Base-by-base conservation (phyloP, 2,329 filamentous ascomycete genomes). In the Lecanicillium sp. region DNA sequence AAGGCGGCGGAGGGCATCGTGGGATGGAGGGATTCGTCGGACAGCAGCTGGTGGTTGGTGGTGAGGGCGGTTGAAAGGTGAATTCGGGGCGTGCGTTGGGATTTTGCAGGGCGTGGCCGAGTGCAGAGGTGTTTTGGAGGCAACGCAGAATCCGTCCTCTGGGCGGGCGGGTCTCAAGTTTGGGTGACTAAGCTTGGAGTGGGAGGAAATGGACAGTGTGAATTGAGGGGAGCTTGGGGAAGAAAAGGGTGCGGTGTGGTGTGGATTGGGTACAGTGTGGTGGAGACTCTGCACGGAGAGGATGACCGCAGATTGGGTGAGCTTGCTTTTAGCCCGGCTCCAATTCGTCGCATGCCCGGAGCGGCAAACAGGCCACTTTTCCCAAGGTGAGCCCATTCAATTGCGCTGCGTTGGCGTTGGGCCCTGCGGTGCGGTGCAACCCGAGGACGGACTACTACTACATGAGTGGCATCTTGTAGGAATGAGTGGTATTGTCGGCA, bases 1-100 rank as follows among this genome's bases (percentile, higher is more conserved):
- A 88, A 64, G 46, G 77, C 70, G 50, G 75, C 67, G 54, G 82
- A 80, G 60, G 78, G 75, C 77, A 83, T 84, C 64, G 45, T 48
- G 44, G 37, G 28, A 22, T 38, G 16, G 14, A 35, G 40, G 30
- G 17, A 37, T 28, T 13, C 22, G 29, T 31, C 29, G 35, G 35
- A 31, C 25, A 7, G 22, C 6, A 11, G 38, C 34, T 38, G 35
- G 39, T 42, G 36, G 38, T 38, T 35, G 27, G 41, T 22, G 29
- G 18, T 16, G n/a, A 12, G 25, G 33, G n/a, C 15, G n/a, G 33
- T 3, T n/a, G 16, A 35, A 35, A 36, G 35, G 29, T 33, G 38
- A 29, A 33, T 33, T 15, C 35, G 38, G 25, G 34, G 19, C 22
- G n/a, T n/a, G n/a, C n/a, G n/a, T n/a, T n/a, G n/a, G n/a, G n/a